A percentile compares a stretch with the other conserved stretches of the same genome.
Evolutionary conservation across 2,329 filamentous ascomycete species (phyloP).

Genomic region (Simplicillium aogashimaense): DNA sequence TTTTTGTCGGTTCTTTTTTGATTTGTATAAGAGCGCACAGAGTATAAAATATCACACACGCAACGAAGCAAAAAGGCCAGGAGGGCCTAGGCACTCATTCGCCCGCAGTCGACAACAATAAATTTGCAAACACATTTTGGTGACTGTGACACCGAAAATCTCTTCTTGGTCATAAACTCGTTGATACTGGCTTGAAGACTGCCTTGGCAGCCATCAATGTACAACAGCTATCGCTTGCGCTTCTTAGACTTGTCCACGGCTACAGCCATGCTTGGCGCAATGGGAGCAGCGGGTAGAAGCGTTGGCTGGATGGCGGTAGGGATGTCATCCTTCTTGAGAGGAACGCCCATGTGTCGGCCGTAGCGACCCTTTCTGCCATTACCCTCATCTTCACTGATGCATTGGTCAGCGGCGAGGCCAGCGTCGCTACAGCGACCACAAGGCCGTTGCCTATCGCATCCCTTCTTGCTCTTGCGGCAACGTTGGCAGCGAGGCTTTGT

Average conservation of each 20-base stretch:
- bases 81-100: too few species aligned
- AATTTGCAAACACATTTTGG: too few species aligned
- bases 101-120: too few species aligned
- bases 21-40: too few species aligned
- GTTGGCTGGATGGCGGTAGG: constrained; percentile 23
- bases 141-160: too few species aligned
- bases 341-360: constrained; percentile 60
- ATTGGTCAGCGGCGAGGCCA: constrained; percentile 84
- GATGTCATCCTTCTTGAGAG: constrained; percentile 48
- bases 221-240: constrained; percentile 41
- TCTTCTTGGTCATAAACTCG: too few species aligned
- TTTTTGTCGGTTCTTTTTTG: too few species aligned
- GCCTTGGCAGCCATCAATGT: neutral
- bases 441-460: constrained; percentile 90
- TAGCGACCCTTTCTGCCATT: constrained; percentile 96
- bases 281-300: constrained; percentile 33
- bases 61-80: too few species aligned
- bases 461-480: constrained; percentile 99
- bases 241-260: constrained; percentile 49
- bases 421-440: constrained; percentile 95
- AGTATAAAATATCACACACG: too few species aligned
- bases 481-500: constrained; percentile 95
- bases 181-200: too few species aligned
- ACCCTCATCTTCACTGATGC: constrained; percentile 94
- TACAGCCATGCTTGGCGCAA: constrained; percentile 22